Conservation (phyloP, 208 protist species). For the Naegleria fowleri region DNA sequence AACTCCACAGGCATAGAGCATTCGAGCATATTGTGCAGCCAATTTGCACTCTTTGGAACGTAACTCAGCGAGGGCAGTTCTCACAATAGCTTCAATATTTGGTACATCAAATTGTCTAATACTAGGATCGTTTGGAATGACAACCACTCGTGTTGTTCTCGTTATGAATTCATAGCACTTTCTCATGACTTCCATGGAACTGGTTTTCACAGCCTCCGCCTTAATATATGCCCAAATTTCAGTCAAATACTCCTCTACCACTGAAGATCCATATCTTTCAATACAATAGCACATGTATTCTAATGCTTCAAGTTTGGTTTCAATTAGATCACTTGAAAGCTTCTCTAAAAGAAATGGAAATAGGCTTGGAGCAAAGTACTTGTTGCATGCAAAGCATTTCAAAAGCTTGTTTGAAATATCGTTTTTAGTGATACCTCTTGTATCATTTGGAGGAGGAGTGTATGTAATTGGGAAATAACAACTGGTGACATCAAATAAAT, state of each 20-base stretch:
- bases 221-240: slow-evolving; percentile 12
- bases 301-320: neutral
- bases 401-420: neutral
- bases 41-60: neutral
- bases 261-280: neutral
- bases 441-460: neutral
- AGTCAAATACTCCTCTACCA: neutral
- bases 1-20: neutral
- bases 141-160: neutral
- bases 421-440: neutral
- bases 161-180: neutral
- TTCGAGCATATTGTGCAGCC: neutral
- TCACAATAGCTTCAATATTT: neutral
- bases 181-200: neutral
- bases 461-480: slow-evolving; percentile 10
- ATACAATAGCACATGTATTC: neutral
- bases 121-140: neutral
- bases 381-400: neutral
- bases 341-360: slow-evolving; percentile 27
- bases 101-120: neutral
- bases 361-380: neutral
- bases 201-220: neutral
- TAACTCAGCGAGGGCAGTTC: neutral
- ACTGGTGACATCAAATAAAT: neutral
- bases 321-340: neutral